Percentiles rank a stretch among this genome's conserved stretches.
These are phyloP conservation scores for Nemophila menziesii DNA, from an alignment of 257 asterid species.

Conservation along the genomic window DNA sequence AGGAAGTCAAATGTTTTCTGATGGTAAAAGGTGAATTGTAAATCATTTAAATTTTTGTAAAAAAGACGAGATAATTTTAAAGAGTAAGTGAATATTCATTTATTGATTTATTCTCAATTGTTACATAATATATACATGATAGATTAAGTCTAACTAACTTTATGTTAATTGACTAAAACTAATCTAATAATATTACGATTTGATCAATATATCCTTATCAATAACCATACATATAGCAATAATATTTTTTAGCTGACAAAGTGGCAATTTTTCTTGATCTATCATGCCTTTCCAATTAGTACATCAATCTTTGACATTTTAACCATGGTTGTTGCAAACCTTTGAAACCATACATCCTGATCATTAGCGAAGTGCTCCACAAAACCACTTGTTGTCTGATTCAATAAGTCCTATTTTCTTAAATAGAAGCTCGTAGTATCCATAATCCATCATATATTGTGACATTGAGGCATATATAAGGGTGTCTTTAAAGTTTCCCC, in stretches of 20 bases:
- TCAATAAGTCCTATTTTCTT: slow-evolving; percentile 36
- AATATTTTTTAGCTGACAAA: slow-evolving; percentile 30
- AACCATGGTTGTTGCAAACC: slow-evolving; percentile 22
- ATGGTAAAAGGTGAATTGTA: too few relatives aligned
- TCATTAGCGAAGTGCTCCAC: slow-evolving; percentile 29
- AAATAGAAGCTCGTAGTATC: slow-evolving; percentile 34
- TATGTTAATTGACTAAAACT: too few relatives aligned
- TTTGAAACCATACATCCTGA: slow-evolving; percentile 32
- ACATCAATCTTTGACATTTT: slow-evolving; percentile 33
- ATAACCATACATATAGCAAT: too few relatives aligned
- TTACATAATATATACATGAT: too few relatives aligned
- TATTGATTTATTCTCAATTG: too few relatives aligned
- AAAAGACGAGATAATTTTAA: too few relatives aligned
- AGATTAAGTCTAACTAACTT: too few relatives aligned
- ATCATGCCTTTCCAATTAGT: slow-evolving; percentile 43
- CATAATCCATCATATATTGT: slow-evolving; percentile 43
- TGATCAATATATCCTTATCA: too few relatives aligned
- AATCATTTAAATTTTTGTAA: too few relatives aligned
- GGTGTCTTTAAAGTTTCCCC: slow-evolving; percentile 14
- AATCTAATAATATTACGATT: too few relatives aligned
- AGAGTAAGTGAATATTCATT: too few relatives aligned
- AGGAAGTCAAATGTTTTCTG: too few relatives aligned
- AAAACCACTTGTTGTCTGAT: slow-evolving; percentile 28
- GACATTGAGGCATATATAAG: slow-evolving; percentile 44
- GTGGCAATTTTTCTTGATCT: slow-evolving; percentile 52